Evolutionary conservation across 352 stramenopile species (phyloP).

Genomic region (Phytophthora vignae): DNA sequence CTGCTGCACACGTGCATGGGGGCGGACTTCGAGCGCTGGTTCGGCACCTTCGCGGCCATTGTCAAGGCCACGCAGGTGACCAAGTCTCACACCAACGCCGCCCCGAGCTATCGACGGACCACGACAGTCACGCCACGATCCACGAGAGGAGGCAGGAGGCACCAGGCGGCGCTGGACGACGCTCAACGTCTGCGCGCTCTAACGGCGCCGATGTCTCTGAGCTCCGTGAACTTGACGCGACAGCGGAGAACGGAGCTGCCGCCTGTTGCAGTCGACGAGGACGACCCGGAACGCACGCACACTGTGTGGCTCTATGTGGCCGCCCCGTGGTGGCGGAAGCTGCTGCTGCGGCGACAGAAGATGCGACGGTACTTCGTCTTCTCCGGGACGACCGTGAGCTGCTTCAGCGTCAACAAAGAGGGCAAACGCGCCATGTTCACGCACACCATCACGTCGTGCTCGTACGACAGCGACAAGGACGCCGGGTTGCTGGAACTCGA

Average conservation of each 20-base stretch:
- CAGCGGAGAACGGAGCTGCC: conserved; percentile 4
- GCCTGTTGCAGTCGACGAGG: conserved; percentile 25
- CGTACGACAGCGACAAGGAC: conserved; percentile 29
- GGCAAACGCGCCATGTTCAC: conserved; percentile 47
- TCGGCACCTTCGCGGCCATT: conserved; percentile 43
- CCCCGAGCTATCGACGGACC: conserved; percentile 12
- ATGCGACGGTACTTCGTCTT: conserved; percentile 53
- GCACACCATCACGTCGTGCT: conserved; percentile 26
- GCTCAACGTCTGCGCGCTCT: conserved; percentile 29
- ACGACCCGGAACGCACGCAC: conserved; percentile 32
- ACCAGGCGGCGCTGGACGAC: conserved; percentile 11
- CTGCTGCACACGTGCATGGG: conserved; percentile 48
- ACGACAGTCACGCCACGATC: conserved; percentile 11
- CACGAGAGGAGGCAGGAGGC: conserved; percentile 9
- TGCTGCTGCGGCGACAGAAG: conserved; percentile 21
- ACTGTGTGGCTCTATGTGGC: conserved; percentile 49
- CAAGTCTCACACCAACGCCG: conserved; percentile 17
- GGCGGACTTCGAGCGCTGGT: conserved; percentile 61
- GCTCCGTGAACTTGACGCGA: conserved; percentile 1
- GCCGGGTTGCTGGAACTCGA: conserved; percentile 23
- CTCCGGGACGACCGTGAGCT: conserved; percentile 49
- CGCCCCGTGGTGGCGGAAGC: conserved; percentile 47
- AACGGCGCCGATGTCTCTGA: conserved; percentile 16
- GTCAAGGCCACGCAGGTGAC: conserved; percentile 48
- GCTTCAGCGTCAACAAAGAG: conserved; percentile 63